A percentile compares a stretch with the other conserved stretches of the same genome.
Evolutionary conservation across 2,329 filamentous ascomycete genomes (phyloP).

Genomic region (Pyrenochaeta sp.): DNA sequence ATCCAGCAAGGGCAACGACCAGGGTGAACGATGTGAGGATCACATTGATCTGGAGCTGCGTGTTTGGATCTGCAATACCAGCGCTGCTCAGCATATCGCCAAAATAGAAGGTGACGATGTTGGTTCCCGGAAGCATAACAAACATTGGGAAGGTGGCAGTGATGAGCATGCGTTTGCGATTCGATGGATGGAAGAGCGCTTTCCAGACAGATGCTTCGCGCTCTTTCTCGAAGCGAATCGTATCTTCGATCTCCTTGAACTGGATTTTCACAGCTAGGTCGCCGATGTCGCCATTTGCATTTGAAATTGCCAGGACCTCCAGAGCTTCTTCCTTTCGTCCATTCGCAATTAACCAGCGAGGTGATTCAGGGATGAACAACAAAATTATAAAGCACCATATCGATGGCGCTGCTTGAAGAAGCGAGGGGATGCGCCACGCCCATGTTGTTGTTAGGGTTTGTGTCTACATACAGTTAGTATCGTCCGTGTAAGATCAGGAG

Average conservation of each 20-base stretch:
- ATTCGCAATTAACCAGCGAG: conserved; percentile 59
- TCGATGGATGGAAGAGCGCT: conserved; percentile 22
- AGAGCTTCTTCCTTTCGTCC: conserved; percentile 53
- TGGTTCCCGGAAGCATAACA: conserved; percentile 31
- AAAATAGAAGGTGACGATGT: conserved; percentile 51
- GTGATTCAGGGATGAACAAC: conserved; percentile 54
- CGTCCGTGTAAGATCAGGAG: too few species aligned
- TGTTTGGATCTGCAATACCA: conserved; percentile 45
- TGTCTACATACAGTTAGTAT: conserved; percentile 30
- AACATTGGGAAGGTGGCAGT: conserved; percentile 22
- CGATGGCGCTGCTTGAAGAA: conserved; percentile 54
- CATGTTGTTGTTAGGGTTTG: conserved; percentile 50
- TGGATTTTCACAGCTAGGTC: conserved; percentile 62
- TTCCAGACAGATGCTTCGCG: conserved; percentile 19
- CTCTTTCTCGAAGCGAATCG: conserved; percentile 43
- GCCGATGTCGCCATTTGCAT: conserved; percentile 61
- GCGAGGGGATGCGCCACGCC: conserved; percentile 67
- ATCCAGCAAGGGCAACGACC: conserved; percentile 44
- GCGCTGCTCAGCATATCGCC: conserved; percentile 49
- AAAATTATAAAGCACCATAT: conserved; percentile 60
- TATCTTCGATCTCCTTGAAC: conserved; percentile 62
- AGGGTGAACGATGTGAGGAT: conserved; percentile 54
- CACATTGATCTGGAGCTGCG: conserved; percentile 51
- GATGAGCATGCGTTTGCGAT: conserved; percentile 52
- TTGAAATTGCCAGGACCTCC: conserved; percentile 55